These are phyloP conservation scores for Jamesozyma lodderae DNA, from an alignment of 805 yeast genomes.

Conservation along the genomic window DNA sequence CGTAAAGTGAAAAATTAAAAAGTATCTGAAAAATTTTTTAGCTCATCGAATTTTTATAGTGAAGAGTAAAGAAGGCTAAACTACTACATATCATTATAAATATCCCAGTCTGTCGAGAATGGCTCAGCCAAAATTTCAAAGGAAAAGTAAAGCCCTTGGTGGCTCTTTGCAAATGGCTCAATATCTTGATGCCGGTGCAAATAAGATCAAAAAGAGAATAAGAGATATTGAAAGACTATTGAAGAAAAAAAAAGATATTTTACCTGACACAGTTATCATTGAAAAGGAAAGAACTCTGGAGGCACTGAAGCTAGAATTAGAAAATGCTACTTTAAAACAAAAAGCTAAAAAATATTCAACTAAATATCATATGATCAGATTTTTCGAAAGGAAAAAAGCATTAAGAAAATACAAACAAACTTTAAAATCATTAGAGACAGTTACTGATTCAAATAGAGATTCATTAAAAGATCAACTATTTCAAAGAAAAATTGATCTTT, in stretches of 20 bases:
- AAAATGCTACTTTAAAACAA: conserved; percentile 36
- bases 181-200: conserved; percentile 31
- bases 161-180: conserved; percentile 31
- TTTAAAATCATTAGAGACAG: conserved; percentile 26
- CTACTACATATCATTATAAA: not conserved
- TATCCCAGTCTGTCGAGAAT: not conserved
- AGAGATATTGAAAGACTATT: conserved; percentile 76
- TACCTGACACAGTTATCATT: conserved; percentile 55
- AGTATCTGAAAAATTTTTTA: conserved; percentile 1
- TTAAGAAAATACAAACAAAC: conserved; percentile 51
- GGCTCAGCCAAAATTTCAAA: conserved; percentile 6
- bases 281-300: conserved; percentile 71
- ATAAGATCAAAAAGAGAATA: conserved; percentile 73
- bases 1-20: too few relatives aligned
- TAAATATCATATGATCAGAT: conserved; percentile 87
- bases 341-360: conserved; percentile 47
- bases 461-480: conserved; percentile 30
- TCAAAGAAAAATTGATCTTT: conserved; percentile 59
- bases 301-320: conserved; percentile 52
- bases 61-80: not conserved
- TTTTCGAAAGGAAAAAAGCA: conserved; percentile 85
- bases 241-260: conserved; percentile 39
- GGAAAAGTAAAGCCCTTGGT: conserved; percentile 13
- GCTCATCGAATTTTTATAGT: conserved; percentile 3
- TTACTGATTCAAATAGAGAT: conserved; percentile 12